Evolutionary conservation across 2,329 filamentous ascomycete genomes (phyloP).

Genomic region (Botryotinia narcissicola): DNA sequence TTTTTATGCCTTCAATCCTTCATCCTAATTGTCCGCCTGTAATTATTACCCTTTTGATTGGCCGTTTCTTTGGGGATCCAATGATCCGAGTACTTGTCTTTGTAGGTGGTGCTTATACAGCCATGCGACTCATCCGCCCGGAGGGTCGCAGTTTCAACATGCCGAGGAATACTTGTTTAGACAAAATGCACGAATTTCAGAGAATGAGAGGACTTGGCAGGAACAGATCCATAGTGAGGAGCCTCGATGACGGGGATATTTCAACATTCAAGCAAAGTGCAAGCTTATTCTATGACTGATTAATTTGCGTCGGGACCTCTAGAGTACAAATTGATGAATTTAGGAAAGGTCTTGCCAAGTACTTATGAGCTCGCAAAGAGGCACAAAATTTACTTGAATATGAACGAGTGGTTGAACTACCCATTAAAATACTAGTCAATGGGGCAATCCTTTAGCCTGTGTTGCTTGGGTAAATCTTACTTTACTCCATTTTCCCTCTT

Average conservation of each 20-base stretch:
- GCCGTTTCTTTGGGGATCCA: neutral
- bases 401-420: neutral
- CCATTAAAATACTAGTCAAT: neutral
- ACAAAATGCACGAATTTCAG: no score
- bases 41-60: neutral
- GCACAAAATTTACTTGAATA: neutral
- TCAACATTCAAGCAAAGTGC: neutral
- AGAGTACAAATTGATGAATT: neutral
- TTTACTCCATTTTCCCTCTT: neutral
- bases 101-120: neutral
- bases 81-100: neutral
- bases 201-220: no score
- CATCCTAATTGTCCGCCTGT: neutral
- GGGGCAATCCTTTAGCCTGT: neutral
- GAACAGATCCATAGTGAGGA: neutral
- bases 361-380: neutral
- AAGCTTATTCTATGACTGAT: neutral
- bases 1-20: neutral
- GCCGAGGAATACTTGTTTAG: neutral
- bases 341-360: neutral
- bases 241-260: no score
- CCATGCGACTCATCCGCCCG: neutral
- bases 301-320: fast-evolving
- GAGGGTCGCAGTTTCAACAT: neutral
- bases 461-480: neutral